These are phyloP conservation scores for Athelia psychrophila DNA, from an alignment of 1,284 basidiomycete genomes.

Conservation along the genomic window DNA sequence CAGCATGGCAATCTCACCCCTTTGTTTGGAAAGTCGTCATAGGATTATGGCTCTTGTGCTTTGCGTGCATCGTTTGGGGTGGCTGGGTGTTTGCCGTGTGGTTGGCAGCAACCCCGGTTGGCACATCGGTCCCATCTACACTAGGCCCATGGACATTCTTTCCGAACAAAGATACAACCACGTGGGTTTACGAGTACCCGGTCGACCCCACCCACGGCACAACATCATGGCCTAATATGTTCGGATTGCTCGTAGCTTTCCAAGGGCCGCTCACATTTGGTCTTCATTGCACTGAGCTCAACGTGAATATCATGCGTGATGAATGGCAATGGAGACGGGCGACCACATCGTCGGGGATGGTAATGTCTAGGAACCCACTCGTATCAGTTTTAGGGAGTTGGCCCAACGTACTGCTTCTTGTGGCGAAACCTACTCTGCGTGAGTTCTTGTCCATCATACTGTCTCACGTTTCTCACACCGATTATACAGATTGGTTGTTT, in stretches of 20 bases:
- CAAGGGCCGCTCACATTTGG: background rate
- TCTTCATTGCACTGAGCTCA: background rate
- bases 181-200: background rate
- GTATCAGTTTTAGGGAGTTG: background rate
- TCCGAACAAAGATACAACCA: background rate
- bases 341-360: background rate
- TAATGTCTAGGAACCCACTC: background rate
- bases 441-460: slow-evolving; percentile 9
- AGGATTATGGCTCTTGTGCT: background rate
- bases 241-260: background rate
- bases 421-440: background rate
- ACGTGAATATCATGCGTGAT: background rate
- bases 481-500: slow-evolving; percentile 29
- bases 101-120: no score
- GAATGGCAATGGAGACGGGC: background rate
- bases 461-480: slow-evolving; percentile 8
- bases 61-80: background rate
- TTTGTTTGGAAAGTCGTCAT: background rate
- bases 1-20: background rate
- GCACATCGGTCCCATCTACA: background rate
- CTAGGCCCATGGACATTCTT: background rate
- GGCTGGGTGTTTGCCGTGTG: background rate
- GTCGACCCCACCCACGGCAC: background rate
- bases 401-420: background rate
- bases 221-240: background rate